Evolutionary conservation across 352 stramenopile species (phyloP), one percentile per base, ranked within the genome.

Genomic region (Globisporangium barbulae): DNA sequence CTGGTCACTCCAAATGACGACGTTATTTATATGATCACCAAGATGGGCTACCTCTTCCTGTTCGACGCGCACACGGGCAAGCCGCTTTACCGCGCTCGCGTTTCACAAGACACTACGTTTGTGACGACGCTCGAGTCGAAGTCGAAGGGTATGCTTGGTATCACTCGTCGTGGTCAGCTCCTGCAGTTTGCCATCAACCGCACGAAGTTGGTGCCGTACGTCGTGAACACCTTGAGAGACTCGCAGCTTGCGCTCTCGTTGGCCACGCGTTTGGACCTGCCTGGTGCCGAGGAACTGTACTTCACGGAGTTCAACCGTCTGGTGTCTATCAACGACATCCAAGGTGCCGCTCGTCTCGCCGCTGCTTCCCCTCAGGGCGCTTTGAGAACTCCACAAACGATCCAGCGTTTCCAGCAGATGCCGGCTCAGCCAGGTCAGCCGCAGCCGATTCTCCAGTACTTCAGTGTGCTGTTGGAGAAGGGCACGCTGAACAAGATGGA

Each of bases 11-110:
- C 90, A 15, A 73, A 78, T 39, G 90, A 98, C 63, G 95, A 98
- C 62, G 77, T 99, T 57, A 91, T 99, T 47, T 99, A 98, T 76
- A 95, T 99, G 79, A 97, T 99, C 67, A 99, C 97, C 37, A 99
- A 99, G 89, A 99, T 99, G 93, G 98, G 98, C 53, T 99, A 99
- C 76, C 81, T 99, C 39, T 99, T 99, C 86, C 88, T 99, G 65
- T 99, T 99, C 76, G 98, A 99, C 76, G 90, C 98, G 59, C 94
- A 99, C 82, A 97, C 96, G 42, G 97, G 97, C 65, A 99, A 99
- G 80, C 96, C 97, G 45, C 90, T 99, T 59, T 99, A 99, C 83
- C 89, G 98, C 62, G 96, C 94, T 33, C 96, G 96, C 63, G 97
- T 99, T 58, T 98, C 95, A 15, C 90, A 98, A 61, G 97, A 99